phyloP scores from a whole-genome alignment of 192 early-diverging fungal species.

The Pecoramyces ruminantium region DNA sequence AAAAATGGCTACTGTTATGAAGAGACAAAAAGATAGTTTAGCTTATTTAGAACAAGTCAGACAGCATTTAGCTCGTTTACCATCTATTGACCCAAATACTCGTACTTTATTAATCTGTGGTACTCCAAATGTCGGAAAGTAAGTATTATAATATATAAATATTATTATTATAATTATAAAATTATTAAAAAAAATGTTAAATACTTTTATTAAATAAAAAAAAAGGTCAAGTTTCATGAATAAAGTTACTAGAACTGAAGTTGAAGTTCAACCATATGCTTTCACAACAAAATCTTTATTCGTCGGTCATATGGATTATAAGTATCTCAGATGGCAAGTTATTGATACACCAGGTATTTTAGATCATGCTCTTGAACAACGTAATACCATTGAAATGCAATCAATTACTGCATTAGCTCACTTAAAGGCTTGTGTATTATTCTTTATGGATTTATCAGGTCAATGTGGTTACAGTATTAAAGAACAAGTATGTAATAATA shows the following conservation, averaged over 20 bases:
- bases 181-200: too few relatives aligned
- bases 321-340: slow-evolving; percentile 99
- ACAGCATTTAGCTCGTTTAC: slow-evolving; percentile 95
- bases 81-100: slow-evolving; percentile 99
- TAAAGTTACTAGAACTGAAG: slow-evolving; percentile 96
- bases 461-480: slow-evolving; percentile 94
- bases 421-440: slow-evolving; percentile 84
- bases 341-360: slow-evolving; percentile 99
- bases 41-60: slow-evolving; percentile 97
- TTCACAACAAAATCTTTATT: slow-evolving; percentile 99
- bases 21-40: slow-evolving; percentile 91
- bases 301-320: slow-evolving; percentile 99
- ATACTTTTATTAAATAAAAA: slow-evolving; percentile 18
- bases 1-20: slow-evolving; percentile 99
- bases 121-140: slow-evolving; percentile 99
- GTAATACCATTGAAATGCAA: slow-evolving; percentile 99
- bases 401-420: slow-evolving; percentile 98
- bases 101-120: slow-evolving; percentile 96
- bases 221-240: slow-evolving; percentile 21
- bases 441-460: slow-evolving; percentile 95
- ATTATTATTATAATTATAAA: too few relatives aligned
- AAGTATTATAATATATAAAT: slow-evolving; percentile 40
- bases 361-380: slow-evolving; percentile 96
- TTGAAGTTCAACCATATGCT: slow-evolving; percentile 99
- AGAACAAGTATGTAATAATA: slow-evolving; percentile 44